These are phyloP conservation scores for Zygoascus biomembranicola DNA, from an alignment of 805 yeast genomes.

Conservation along the genomic window DNA sequence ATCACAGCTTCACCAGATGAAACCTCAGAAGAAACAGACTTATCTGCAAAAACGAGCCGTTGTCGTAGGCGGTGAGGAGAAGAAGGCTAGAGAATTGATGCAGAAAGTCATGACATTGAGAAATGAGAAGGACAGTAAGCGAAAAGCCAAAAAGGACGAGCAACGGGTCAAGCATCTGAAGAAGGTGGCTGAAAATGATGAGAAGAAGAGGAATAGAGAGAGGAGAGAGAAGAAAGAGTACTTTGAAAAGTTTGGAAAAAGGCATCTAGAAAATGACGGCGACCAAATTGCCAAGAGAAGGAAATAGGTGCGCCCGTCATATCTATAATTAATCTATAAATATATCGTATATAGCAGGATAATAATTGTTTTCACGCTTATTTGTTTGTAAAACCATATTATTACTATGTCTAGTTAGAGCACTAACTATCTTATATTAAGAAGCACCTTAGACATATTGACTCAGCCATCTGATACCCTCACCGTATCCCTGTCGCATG, in stretches of 20 bases:
- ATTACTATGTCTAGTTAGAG: neutral
- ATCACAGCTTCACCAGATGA: conserved; percentile 83
- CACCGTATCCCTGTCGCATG: conserved; percentile 98
- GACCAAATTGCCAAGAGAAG: neutral
- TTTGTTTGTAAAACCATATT: neutral
- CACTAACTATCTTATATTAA: too few species aligned
- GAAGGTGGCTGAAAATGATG: conserved; percentile 68
- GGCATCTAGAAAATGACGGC: conserved; percentile 4
- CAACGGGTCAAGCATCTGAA: conserved; percentile 69
- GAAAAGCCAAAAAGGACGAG: conserved; percentile 61
- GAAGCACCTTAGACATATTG: conserved; percentile 61
- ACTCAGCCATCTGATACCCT: conserved; percentile 96
- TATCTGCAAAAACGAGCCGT: conserved; percentile 90
- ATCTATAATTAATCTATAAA: neutral
- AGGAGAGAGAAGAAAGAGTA: conserved; percentile 81
- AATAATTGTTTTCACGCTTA: neutral
- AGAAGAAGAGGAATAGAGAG: conserved; percentile 61
- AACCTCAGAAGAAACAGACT: conserved; percentile 69
- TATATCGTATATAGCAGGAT: neutral
- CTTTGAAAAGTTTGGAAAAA: conserved; percentile 44
- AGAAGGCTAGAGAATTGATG: conserved; percentile 83
- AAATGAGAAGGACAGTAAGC: conserved; percentile 76
- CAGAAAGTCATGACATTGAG: conserved; percentile 79
- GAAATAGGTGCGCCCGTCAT: neutral
- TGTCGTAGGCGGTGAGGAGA: conserved; percentile 84